These are phyloP conservation scores for Aspergillus carlsbadensis DNA, from an alignment of 495 filamentous ascomycete genomes.

Conservation along the genomic window DNA sequence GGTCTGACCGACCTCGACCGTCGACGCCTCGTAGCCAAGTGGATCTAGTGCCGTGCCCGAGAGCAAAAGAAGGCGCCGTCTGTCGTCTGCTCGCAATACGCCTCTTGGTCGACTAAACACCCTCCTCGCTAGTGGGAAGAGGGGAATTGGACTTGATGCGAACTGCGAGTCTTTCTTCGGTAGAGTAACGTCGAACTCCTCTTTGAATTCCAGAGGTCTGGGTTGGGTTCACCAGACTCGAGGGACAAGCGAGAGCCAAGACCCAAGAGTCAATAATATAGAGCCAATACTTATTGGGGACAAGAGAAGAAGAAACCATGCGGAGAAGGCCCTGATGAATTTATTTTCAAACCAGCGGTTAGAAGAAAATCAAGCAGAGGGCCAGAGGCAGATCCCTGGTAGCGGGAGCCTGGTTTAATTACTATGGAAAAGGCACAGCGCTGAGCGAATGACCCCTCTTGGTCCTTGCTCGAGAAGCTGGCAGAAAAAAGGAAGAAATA, in stretches of 20 bases:
- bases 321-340: neutral
- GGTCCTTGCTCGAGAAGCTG: neutral
- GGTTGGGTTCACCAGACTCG: neutral
- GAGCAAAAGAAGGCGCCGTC: conserved; percentile 7
- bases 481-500: conserved; percentile 15
- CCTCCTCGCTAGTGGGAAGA: neutral
- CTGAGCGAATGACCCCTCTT: conserved; percentile 8
- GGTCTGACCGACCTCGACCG: conserved; percentile 13
- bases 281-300: conserved; percentile 12
- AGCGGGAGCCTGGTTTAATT: conserved; percentile 5
- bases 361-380: conserved; percentile 6
- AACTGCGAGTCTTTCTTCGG: neutral
- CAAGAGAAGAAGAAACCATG: conserved; percentile 10
- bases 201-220: neutral
- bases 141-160: neutral
- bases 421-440: neutral
- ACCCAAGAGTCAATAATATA: conserved; percentile 12
- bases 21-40: conserved; percentile 12
- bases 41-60: conserved; percentile 24
- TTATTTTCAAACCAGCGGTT: conserved; percentile 8
- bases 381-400: conserved; percentile 9
- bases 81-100: neutral
- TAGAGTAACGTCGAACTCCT: neutral
- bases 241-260: conserved; percentile 8
- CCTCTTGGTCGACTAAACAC: neutral